Evolutionary conservation across 768 basidiomycete species (phyloP).

Genomic region (Leucogyrophana mollusca): DNA sequence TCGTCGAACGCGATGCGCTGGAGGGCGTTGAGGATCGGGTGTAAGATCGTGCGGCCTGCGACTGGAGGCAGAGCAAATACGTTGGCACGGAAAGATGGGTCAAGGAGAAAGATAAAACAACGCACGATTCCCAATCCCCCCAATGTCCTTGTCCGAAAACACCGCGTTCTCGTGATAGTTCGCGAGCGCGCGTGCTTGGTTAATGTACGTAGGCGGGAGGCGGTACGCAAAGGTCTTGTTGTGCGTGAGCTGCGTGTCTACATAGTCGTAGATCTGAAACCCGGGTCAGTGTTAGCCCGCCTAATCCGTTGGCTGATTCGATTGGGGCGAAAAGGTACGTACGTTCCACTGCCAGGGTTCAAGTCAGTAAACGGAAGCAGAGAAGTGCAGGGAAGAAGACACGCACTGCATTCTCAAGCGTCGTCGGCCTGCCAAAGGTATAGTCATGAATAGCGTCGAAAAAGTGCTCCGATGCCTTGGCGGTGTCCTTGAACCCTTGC

Average conservation of each 20-base stretch:
- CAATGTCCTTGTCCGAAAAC: constrained; percentile 62
- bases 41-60: constrained; percentile 74
- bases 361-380: neutral
- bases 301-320: no score
- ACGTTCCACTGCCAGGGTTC: constrained; percentile 64
- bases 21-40: constrained; percentile 68
- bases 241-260: constrained; percentile 75
- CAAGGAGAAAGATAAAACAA: constrained; percentile 12
- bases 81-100: no score
- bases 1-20: constrained; percentile 76
- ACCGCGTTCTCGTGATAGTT: constrained; percentile 77
- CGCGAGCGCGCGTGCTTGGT: constrained; percentile 70
- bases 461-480: constrained; percentile 59
- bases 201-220: constrained; percentile 68
- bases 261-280: constrained; percentile 68
- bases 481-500: constrained; percentile 57
- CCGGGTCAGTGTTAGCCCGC: no score
- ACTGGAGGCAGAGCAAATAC: constrained; percentile 48
- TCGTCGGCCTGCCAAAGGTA: constrained; percentile 62
- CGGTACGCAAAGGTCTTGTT: constrained; percentile 80
- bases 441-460: constrained; percentile 64
- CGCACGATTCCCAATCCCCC: constrained; percentile 77
- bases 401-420: constrained; percentile 65
- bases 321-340: constrained; percentile 22
- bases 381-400: neutral